A percentile compares a stretch with the other conserved stretches of the same genome.
phyloP scores from a whole-genome alignment of 2,329 filamentous ascomycete species.

The Taxawa tesnikishii region DNA sequence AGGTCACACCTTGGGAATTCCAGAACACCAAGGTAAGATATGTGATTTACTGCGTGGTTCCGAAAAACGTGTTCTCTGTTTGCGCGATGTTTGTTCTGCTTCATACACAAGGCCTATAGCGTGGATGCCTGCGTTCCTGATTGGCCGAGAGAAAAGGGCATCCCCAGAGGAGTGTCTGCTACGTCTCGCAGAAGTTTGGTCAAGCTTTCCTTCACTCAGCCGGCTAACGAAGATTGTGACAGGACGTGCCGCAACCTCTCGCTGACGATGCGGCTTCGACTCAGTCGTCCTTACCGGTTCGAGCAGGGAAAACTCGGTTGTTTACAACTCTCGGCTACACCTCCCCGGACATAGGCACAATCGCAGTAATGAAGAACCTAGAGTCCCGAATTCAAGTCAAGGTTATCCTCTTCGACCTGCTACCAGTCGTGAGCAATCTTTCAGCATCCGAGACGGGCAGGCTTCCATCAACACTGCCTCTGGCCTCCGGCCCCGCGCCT shows the following conservation, averaged over 20 bases:
- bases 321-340: constrained; percentile 47
- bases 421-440: constrained; percentile 63
- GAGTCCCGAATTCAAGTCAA: constrained; percentile 12
- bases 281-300: too few relatives aligned
- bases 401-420: constrained; percentile 49
- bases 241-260: not conserved
- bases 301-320: constrained; percentile 26
- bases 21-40: constrained; percentile 36
- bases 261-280: too few relatives aligned
- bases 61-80: too few relatives aligned
- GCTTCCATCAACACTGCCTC: constrained; percentile 35
- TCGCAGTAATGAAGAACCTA: constrained; percentile 47
- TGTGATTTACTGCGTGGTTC: too few relatives aligned
- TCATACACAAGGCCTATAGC: too few relatives aligned
- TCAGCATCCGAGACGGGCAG: constrained; percentile 40
- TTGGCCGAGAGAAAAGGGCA: too few relatives aligned
- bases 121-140: too few relatives aligned
- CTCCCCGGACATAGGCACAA: constrained; percentile 58
- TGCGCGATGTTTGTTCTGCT: too few relatives aligned
- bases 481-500: constrained; percentile 48
- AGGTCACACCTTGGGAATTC: constrained; percentile 95
- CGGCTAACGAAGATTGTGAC: too few relatives aligned
- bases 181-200: too few relatives aligned
- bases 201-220: too few relatives aligned
- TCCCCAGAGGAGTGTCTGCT: too few relatives aligned